Evolutionary conservation across 2,329 filamentous ascomycete genomes (phyloP), one percentile per base, ranked within the genome.

Genomic region (Apiospora marii): DNA sequence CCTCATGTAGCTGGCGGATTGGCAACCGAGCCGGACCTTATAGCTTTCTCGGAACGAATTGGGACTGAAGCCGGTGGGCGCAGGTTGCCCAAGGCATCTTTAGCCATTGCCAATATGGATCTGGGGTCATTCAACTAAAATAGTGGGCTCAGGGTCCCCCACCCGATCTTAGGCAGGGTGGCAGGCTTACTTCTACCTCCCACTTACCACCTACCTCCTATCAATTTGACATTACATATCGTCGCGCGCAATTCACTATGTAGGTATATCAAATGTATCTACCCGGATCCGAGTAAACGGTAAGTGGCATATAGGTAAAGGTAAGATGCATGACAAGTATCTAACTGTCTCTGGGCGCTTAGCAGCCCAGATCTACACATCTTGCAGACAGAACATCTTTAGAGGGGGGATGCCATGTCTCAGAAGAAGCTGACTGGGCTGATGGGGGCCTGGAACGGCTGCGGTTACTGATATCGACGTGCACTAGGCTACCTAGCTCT

Each of bases 61-160:
- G 12, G 34, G 58, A 41, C 19, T 41, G 58, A 41, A 41, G 58
- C 58, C 58, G 58, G 34, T 24, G 53, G 34, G 5, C 53, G 16
- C 19, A 41, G 34, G 19, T 49, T 41, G 34, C 10, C 34, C 34
- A 64, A n/a, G 58, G 58, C 34, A 64, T 14, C 19, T 64, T 64
- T 64, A 10, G 16, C 3, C 24, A 14, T 34, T 41, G 30, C 12
- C 13, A 41, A 30, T 41, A n/a, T 41, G 8, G 34, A 49, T n/a
- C 58, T 19, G 58, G 58, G 58, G 58, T 41, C 58, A 64, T 64
- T 64, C 58, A 13, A 41, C 58, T 41, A 64, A 64, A 64, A 10
- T 64, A 64, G 58, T 64, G 13, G 34, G 19, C 1, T 41, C 30
- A 61, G 34, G 30, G 34, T 12, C 34, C 1, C 24, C 53, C 53